Evolutionary conservation across 306 rosid genomes (phyloP), one percentile per base, ranked within the genome.

Genomic region (Glycine tomentella): DNA sequence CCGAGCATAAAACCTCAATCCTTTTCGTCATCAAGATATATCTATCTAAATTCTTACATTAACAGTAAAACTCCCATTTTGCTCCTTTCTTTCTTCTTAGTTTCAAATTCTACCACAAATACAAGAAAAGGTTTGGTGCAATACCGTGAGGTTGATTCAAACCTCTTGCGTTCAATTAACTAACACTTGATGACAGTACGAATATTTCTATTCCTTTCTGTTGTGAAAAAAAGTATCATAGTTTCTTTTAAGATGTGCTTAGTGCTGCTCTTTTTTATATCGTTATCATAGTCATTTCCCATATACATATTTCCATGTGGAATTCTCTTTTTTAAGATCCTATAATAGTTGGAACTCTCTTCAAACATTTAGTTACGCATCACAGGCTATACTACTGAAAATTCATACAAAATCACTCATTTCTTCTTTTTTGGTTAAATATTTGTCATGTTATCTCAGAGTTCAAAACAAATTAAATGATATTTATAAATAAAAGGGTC

Each of bases 151-250:
- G 46, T 42, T 42, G 46, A 42, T 81, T 85, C 63, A 72, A 14
- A 85, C 88, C 77, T 42, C 17, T n/a, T 67, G 9, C 17, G n/a
- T 81, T 85, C 90, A 91, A 88, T 78, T 80, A 82, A 81, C 46
- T 80, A 80, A 77, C 78, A 82, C 85, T 81, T 69, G 82, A 77
- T 63, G 56, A 65, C 79, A 46, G 10, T 51, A 48, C 8, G 15
- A 34, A 48, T 65, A 38, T 62, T 34, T 65, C 25, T 56, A 49
- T 57, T 82, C 72, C 72, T 77, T 40, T 72, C 13, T 76, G 42
- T 42, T 51, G 14, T 1, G 55, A 20, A 56, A 70, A 59, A 53
- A 44, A 10, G 50, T 62, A 6, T 42, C 31, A 14, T 58, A n/a
- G 81, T 65, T 80, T 72, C 78, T 38, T 70, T 58, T 71, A 46